Conservation (phyloP, 768 basidiomycete genomes). For the Trametes gibbosa region DNA sequence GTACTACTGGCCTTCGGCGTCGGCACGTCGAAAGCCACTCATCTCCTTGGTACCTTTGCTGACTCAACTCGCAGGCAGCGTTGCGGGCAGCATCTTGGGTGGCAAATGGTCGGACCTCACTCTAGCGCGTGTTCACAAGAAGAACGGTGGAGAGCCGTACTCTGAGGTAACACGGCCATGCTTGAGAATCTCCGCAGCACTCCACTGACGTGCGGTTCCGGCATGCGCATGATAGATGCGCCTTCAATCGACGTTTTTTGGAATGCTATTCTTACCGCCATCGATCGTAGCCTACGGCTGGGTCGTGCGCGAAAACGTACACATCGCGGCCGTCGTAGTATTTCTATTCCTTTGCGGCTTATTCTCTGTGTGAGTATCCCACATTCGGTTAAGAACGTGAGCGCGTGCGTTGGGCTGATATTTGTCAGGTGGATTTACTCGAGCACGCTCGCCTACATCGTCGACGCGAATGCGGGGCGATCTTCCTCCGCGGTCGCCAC, state of each 20-base stretch:
- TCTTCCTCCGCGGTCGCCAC: constrained; percentile 71
- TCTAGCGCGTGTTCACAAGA: constrained; percentile 38
- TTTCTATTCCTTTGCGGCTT: constrained; percentile 72
- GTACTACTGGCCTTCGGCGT: constrained; percentile 72
- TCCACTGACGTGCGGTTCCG: no score
- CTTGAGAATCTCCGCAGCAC: background rate
- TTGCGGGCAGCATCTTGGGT: constrained; percentile 52
- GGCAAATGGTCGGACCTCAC: constrained; percentile 56
- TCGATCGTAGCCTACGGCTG: constrained; percentile 70
- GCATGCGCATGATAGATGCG: constrained; percentile 53
- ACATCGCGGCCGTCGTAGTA: constrained; percentile 65
- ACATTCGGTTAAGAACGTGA: background rate
- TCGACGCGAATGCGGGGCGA: constrained; percentile 80
- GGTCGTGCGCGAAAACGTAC: constrained; percentile 58
- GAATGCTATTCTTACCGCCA: constrained; percentile 57
- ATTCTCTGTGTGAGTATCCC: constrained; percentile 58
- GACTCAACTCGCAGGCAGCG: constrained; percentile 35
- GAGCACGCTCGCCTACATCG: constrained; percentile 75
- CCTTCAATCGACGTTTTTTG: constrained; percentile 55
- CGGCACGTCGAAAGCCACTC: constrained; percentile 38
- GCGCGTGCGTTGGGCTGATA: background rate
- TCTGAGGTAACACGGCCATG: constrained; percentile 52
- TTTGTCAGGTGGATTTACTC: constrained; percentile 52
- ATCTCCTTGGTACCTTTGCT: background rate
- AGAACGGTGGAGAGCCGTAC: constrained; percentile 45